phyloP scores from a whole-genome alignment of 352 stramenopile species.

The Globisporangium emineosum region DNA sequence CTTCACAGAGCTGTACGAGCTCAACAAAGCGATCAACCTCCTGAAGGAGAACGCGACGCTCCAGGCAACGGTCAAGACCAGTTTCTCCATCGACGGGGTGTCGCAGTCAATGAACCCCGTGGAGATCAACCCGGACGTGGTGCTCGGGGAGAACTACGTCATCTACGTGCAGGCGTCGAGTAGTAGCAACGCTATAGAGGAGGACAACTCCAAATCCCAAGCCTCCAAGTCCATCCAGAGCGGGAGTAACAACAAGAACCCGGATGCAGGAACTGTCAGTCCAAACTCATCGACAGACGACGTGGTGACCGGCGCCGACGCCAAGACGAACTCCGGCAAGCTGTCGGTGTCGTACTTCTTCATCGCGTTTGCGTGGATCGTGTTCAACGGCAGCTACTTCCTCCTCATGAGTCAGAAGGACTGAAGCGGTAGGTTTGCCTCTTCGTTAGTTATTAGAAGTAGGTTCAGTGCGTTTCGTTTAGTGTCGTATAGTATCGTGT shows the following conservation, averaged over 20 bases:
- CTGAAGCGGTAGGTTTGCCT: neutral
- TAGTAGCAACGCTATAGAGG: conserved; percentile 5
- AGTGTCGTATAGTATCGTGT: neutral
- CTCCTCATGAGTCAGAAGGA: conserved; percentile 21
- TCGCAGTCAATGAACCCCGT: conserved; percentile 15
- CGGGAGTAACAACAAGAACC: neutral
- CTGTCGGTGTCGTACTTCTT: conserved; percentile 20
- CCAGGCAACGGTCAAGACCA: conserved; percentile 17
- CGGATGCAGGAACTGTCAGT: neutral
- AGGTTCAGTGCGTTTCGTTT: neutral
- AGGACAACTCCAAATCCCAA: neutral
- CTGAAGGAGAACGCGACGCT: conserved; percentile 28
- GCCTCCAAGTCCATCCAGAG: neutral
- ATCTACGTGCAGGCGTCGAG: conserved; percentile 18
- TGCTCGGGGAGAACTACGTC: conserved; percentile 19
- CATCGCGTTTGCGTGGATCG: conserved; percentile 22
- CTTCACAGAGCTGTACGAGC: conserved; percentile 27
- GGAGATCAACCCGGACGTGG: conserved; percentile 23
- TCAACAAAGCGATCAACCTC: conserved; percentile 29
- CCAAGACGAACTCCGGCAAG: conserved; percentile 1
- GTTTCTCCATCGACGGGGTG: conserved; percentile 14
- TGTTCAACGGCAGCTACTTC: conserved; percentile 26
- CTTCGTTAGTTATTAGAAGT: neutral
- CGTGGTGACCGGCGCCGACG: neutral
- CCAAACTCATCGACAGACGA: neutral